phyloP scores from a whole-genome alignment of 2,329 filamentous ascomycete genomes.

The Aspergillus hortae region DNA sequence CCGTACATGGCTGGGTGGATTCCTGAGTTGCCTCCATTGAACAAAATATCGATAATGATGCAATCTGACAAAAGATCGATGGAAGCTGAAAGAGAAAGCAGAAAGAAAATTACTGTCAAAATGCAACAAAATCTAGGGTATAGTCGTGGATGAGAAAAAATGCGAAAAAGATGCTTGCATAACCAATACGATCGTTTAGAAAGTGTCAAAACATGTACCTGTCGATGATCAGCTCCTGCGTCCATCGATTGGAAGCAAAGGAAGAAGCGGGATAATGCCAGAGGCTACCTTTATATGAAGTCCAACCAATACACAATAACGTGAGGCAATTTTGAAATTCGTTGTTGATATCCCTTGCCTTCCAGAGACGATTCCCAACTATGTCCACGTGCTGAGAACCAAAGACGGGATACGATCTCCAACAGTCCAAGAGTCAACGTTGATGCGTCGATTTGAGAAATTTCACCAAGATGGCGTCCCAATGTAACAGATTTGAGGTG shows the following conservation, averaged over 20 bases:
- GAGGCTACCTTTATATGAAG: background rate
- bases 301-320: no score
- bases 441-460: no score
- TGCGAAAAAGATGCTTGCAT: slow-evolving; percentile 18
- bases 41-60: slow-evolving; percentile 3
- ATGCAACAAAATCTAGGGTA: slow-evolving; percentile 17
- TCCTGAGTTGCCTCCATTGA: slow-evolving; percentile 52
- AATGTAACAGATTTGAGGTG: no score
- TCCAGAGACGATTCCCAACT: background rate
- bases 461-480: no score
- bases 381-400: background rate
- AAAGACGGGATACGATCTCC: background rate
- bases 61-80: slow-evolving; percentile 1
- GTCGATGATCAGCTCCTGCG: slow-evolving; percentile 11
- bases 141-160: slow-evolving; percentile 10
- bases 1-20: slow-evolving; percentile 75
- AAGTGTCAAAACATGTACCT: slow-evolving; percentile 16
- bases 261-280: no score
- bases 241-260: background rate
- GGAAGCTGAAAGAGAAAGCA: slow-evolving; percentile 1
- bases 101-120: slow-evolving; percentile 15
- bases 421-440: background rate
- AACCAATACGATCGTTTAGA: slow-evolving; percentile 23
- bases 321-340: background rate
- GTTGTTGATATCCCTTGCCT: background rate